Conservation (phyloP, 352 stramenopile genomes). For the Pythium chondricola region DNA sequence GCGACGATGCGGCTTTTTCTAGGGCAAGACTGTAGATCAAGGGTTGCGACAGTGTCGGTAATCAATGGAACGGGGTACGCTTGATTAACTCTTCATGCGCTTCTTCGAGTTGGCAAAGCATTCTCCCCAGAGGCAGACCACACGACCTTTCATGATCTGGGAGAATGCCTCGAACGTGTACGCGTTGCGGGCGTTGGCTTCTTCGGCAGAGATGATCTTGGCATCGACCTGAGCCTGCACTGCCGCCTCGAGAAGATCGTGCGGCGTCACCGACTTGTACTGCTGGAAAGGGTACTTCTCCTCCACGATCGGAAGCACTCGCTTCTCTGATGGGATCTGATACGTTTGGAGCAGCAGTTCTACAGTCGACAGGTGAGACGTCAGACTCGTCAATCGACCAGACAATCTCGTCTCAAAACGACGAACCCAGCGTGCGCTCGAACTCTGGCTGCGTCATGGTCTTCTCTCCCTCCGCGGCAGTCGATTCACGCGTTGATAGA, state of each 20-base stretch:
- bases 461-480: constrained; percentile 26
- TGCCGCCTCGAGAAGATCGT: constrained; percentile 29
- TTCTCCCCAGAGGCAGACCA: constrained; percentile 79
- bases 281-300: constrained; percentile 75
- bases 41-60: too few species aligned
- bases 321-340: constrained; percentile 82
- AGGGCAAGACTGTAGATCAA: too few species aligned
- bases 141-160: constrained; percentile 74
- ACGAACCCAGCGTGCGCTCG: constrained; percentile 44
- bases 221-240: constrained; percentile 35
- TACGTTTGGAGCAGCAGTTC: constrained; percentile 70
- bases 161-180: constrained; percentile 79
- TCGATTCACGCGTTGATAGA: constrained; percentile 35
- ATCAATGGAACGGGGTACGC: too few species aligned
- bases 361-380: constrained; percentile 4
- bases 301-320: constrained; percentile 56
- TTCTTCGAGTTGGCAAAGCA: constrained; percentile 82
- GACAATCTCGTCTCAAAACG: background rate
- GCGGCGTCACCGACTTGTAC: constrained; percentile 42
- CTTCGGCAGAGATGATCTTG: constrained; percentile 48
- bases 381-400: background rate
- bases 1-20: too few species aligned
- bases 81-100: constrained; percentile 70
- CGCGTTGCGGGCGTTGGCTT: constrained; percentile 34
- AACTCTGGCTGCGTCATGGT: constrained; percentile 55